These are phyloP conservation scores for Cicer pinnatifidum DNA, from an alignment of 306 rosid genomes.

Conservation along the genomic window DNA sequence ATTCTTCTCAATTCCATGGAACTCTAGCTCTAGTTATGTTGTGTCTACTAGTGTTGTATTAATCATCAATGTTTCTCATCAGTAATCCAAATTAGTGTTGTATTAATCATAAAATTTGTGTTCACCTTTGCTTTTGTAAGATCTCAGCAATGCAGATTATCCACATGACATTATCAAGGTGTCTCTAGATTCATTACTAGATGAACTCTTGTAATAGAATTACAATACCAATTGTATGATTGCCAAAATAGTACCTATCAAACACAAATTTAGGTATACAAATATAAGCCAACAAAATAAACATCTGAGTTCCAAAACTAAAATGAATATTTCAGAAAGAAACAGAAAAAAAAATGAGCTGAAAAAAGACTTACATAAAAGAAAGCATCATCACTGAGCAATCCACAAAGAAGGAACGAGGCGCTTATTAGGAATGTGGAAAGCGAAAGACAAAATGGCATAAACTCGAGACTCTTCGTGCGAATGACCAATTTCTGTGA, in stretches of 20 bases:
- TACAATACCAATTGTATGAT: slow-evolving; percentile 68
- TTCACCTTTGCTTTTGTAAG: too few species aligned
- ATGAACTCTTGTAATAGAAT: slow-evolving; percentile 49
- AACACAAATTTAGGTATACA: not conserved
- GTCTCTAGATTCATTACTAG: slow-evolving; percentile 57
- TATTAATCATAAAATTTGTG: too few species aligned
- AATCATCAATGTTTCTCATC: too few species aligned
- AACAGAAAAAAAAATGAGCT: not conserved
- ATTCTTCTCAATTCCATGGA: too few species aligned
- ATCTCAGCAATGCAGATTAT: too few species aligned
- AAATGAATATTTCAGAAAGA: not conserved
- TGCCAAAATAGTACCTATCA: slow-evolving; percentile 78
- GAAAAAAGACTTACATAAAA: slow-evolving; percentile 63
- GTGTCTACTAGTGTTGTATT: too few species aligned
- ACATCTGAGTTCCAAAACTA: slow-evolving; percentile 15
- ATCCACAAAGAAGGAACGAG: slow-evolving; percentile 72
- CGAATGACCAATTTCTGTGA: slow-evolving; percentile 78
- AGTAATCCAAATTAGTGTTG: not conserved
- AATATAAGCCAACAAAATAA: not conserved
- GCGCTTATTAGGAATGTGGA: slow-evolving; percentile 82
- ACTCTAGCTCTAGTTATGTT: too few species aligned
- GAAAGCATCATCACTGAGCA: slow-evolving; percentile 63
- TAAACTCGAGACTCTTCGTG: slow-evolving; percentile 82
- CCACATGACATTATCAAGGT: slow-evolving; percentile 57
- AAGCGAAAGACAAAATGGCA: slow-evolving; percentile 92